A percentile compares a stretch with the other conserved stretches of the same genome.
Evolutionary conservation across 1,284 basidiomycete genomes (phyloP).

Genomic region (Rugiboletus extremiorientalis): DNA sequence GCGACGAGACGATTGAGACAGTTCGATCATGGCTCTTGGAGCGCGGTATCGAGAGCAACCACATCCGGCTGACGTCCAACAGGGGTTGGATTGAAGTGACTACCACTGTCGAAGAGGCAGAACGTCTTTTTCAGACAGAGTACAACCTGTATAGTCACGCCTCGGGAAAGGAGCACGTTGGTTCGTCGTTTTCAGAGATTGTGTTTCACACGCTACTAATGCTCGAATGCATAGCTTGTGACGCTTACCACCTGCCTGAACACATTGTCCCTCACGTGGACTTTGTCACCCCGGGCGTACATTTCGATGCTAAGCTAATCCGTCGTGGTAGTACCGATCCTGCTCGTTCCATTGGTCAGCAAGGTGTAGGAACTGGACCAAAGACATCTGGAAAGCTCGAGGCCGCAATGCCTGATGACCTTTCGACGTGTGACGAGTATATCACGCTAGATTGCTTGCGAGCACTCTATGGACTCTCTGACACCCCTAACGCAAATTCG

Average conservation of each 20-base stretch:
- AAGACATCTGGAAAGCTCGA: conserved; percentile 34
- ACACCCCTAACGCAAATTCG: conserved; percentile 38
- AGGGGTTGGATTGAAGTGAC: conserved; percentile 42
- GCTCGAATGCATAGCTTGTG: conserved; percentile 21
- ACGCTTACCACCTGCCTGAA: conserved; percentile 27
- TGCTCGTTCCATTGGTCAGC: conserved; percentile 9
- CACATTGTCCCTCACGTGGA: conserved; percentile 31
- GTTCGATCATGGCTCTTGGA: conserved; percentile 42
- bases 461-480: conserved; percentile 45
- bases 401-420: conserved; percentile 16
- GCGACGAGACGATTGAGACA: conserved; percentile 33
- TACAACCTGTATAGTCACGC: conserved; percentile 44
- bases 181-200: conserved; percentile 24
- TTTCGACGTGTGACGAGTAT: conserved; percentile 40
- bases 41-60: conserved; percentile 30
- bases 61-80: conserved; percentile 22
- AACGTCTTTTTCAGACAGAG: conserved; percentile 40
- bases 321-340: conserved; percentile 9
- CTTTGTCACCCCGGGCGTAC: conserved; percentile 26
- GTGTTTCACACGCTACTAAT: conserved; percentile 17
- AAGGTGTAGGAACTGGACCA: conserved; percentile 24
- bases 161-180: conserved; percentile 33
- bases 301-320: conserved; percentile 26
- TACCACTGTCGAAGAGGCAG: conserved; percentile 41
- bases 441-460: conserved; percentile 48